Evolutionary conservation across 2,329 filamentous ascomycete species (phyloP), one percentile per base, ranked within the genome.

Genomic region (Xylariaceae sp.): DNA sequence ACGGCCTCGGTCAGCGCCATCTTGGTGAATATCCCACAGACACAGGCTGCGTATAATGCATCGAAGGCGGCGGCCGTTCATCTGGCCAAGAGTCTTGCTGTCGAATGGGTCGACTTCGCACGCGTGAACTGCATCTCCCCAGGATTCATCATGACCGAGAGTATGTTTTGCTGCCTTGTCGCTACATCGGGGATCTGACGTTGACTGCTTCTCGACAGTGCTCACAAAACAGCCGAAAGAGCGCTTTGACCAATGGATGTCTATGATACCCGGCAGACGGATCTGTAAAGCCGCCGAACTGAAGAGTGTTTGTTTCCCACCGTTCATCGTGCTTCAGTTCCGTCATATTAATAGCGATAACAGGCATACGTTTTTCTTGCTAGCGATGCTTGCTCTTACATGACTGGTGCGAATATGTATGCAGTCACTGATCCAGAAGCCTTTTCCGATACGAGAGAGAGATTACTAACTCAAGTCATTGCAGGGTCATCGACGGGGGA

Each of bases 91-190:
- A 68, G 63, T 39, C 56, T 74, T 7, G 66, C 70, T 1, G 71
- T 74, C 4, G 72, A 74, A 50, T 74, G 72, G 71, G 67, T 66
- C 2, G 67, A 71, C 17, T 71, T 72, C 50, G 64, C 66, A 10
- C 60, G 70, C 17, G 69, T 72, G 3, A 73, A 73, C 47, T 71
- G 60, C 42, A 59, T 72, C 10, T 72, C 69, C 4, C 69, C 69
- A 10, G 64, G 65, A 11, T 68, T 64, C 31, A 66, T 68, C 39
- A 58, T 58, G 35, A 67, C 63, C 7, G 64, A 66, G 6, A 66
- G 62, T 65, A 54, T 54, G 60, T 53, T 9, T 36, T 36, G 22
- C 7, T 11, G 22, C 5, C 3, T n/a, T 11, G 5, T 38, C 11
- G 12, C 2, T 6, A 7, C 5, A 39, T 10, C 19, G 17, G n/a